Conservation (phyloP, 1,284 basidiomycete genomes). For the Sanghuangporus sanghuang region DNA sequence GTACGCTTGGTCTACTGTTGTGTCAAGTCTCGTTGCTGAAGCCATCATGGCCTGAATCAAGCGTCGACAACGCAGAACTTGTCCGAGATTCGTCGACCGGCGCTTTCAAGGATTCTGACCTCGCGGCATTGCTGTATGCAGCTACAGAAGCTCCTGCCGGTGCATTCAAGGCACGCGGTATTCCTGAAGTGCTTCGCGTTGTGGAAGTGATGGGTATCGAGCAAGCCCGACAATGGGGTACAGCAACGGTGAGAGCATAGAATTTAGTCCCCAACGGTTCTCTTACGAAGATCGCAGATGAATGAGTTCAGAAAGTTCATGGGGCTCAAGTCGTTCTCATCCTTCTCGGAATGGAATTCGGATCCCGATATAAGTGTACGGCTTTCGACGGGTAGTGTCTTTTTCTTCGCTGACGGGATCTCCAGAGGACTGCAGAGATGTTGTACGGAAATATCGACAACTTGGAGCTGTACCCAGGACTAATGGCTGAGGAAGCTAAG, state of each 20-base stretch:
- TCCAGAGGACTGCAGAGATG: constrained; percentile 54
- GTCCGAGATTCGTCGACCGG: constrained; percentile 42
- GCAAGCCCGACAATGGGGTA: constrained; percentile 67
- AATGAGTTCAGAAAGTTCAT: constrained; percentile 65
- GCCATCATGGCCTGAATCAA: constrained; percentile 22
- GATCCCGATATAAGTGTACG: constrained; percentile 57
- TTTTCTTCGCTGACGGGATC: background rate
- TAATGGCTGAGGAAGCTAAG: constrained; percentile 76
- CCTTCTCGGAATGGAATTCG: constrained; percentile 77
- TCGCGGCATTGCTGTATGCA: constrained; percentile 61
- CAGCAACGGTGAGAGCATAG: constrained; percentile 55
- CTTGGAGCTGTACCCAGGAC: constrained; percentile 71
- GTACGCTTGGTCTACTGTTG: constrained; percentile 29
- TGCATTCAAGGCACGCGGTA: constrained; percentile 73
- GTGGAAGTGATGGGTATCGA: constrained; percentile 72
- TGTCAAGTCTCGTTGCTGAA: constrained; percentile 4
- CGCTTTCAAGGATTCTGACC: constrained; percentile 62
- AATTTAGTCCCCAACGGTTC: constrained; percentile 18
- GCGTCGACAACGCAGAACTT: constrained; percentile 31
- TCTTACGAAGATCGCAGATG: constrained; percentile 51
- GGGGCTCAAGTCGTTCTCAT: constrained; percentile 48
- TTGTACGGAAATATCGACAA: constrained; percentile 75
- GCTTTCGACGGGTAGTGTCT: background rate
- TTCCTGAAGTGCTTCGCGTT: constrained; percentile 61
- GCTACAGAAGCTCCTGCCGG: constrained; percentile 64